These are phyloP conservation scores for Allium cepa DNA, from an alignment of 106 monocot species.

Conservation along the genomic window DNA sequence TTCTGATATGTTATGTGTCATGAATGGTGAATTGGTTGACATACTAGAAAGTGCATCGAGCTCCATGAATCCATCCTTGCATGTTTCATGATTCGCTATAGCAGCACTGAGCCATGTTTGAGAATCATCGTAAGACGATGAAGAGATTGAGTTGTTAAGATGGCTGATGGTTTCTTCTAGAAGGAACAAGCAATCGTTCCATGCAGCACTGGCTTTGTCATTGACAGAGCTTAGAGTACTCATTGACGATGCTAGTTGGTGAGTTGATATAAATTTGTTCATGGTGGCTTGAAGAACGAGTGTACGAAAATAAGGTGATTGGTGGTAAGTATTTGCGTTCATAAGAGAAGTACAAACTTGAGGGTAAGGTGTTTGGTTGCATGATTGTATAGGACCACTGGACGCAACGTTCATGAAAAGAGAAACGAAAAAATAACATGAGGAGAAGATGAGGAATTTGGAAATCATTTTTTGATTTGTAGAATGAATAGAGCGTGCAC, in stretches of 20 bases:
- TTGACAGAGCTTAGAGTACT: neutral
- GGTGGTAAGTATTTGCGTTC: neutral
- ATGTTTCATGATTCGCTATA: conserved; percentile 19
- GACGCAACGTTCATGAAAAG: neutral
- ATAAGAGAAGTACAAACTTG: conserved; percentile 13
- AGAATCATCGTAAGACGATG: conserved; percentile 3
- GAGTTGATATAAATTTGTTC: conserved; percentile 4
- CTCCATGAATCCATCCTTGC: conserved; percentile 13
- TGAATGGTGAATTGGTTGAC: conserved; percentile 5
- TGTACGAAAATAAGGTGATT: conserved; percentile 3
- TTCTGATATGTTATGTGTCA: conserved; percentile 8
- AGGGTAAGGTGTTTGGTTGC: conserved; percentile 30
- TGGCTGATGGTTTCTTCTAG: conserved; percentile 9
- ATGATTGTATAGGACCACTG: conserved; percentile 11
- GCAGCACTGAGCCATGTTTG: conserved; percentile 25
- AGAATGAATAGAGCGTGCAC: too few species aligned
- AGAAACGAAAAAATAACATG: too few species aligned
- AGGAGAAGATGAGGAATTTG: too few species aligned
- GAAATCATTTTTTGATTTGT: too few species aligned
- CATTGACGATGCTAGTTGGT: conserved; percentile 1
- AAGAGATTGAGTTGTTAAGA: conserved; percentile 10
- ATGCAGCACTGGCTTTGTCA: conserved; percentile 7
- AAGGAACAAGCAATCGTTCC: conserved; percentile 16
- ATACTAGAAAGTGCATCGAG: conserved; percentile 2
- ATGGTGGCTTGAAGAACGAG: conserved; percentile 11